Evolutionary conservation across 306 rosid genomes (phyloP).

Genomic region (Cicer pinnatifidum): DNA sequence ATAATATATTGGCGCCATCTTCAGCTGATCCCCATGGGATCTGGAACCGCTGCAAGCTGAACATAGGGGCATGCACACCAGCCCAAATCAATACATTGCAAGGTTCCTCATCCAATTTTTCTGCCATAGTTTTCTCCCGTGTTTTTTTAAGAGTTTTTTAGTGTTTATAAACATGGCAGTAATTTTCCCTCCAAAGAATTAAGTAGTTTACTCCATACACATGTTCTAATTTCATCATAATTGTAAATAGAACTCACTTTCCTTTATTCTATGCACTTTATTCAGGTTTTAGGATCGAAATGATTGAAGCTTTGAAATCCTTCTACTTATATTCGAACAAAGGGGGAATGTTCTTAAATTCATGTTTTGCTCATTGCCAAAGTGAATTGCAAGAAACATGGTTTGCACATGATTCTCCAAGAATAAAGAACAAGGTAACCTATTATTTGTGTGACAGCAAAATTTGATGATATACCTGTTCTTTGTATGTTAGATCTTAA

Average conservation of each 20-base stretch:
- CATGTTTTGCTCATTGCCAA: slow-evolving; percentile 99
- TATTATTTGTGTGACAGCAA: background rate
- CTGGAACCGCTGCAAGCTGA: slow-evolving; percentile 78
- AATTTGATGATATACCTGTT: slow-evolving; percentile 16
- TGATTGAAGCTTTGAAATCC: slow-evolving; percentile 62
- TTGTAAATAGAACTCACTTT: slow-evolving; percentile 30
- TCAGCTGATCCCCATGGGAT: slow-evolving; percentile 75
- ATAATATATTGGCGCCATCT: slow-evolving; percentile 77
- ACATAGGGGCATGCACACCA: slow-evolving; percentile 67
- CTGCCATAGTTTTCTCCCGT: background rate
- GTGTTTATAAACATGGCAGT: background rate
- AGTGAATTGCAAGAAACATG: slow-evolving; percentile 93
- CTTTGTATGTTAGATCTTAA: slow-evolving; percentile 13
- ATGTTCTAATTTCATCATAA: slow-evolving; percentile 19
- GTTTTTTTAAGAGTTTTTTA: background rate
- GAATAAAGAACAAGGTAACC: slow-evolving; percentile 68
- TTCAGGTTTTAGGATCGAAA: slow-evolving; percentile 70
- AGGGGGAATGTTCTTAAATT: slow-evolving; percentile 85
- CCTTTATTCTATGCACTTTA: background rate
- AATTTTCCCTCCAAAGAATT: slow-evolving; percentile 12
- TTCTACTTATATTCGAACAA: slow-evolving; percentile 59
- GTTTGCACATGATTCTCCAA: slow-evolving; percentile 78
- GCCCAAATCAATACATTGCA: slow-evolving; percentile 65
- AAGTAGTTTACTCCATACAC: background rate
- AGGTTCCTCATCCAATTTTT: slow-evolving; percentile 52